These are phyloP conservation scores for Dictyostelium discoideum DNA, from an alignment of 78 protist species.

Conservation along the genomic window dicty_2.7 NC_007091.3:957501-958000, in stretches of 20 bases:
- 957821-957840: background rate
- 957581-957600: background rate
- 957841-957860: slow-evolving; percentile 2
- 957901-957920: background rate
- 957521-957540: background rate
- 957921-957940: background rate
- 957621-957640: slow-evolving; percentile 16
- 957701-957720: background rate
- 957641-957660: slow-evolving; percentile 9
- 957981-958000: background rate
- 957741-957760: background rate
- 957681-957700: background rate
- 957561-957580: background rate
- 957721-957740: background rate
- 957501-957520: background rate
- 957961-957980: background rate
- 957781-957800: background rate
- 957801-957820: background rate
- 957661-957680: slow-evolving; percentile 20
- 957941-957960: background rate
- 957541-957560: background rate
- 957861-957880: background rate
- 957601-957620: background rate
- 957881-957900: too few relatives aligned
- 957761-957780: background rate